phyloP scores from a whole-genome alignment of 305 asterid genomes.

The Solanum aculeatissimum region DNA sequence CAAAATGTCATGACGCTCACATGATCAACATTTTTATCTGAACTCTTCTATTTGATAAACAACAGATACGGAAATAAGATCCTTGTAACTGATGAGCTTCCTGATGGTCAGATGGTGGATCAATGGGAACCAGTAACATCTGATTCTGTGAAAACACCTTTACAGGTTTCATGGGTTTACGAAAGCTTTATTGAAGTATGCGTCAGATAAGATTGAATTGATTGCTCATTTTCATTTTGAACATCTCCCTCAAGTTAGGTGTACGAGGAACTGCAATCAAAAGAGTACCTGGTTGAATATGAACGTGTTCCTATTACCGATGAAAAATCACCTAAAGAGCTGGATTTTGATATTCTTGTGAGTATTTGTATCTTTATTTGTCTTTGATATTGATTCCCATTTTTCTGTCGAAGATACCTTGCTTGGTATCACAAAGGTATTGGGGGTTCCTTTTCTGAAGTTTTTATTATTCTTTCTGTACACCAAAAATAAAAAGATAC shows the following conservation, averaged over 20 bases:
- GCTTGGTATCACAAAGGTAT: not conserved
- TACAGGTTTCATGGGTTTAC: slow-evolving; percentile 44
- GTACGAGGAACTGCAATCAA: slow-evolving; percentile 66
- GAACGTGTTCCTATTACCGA: slow-evolving; percentile 97
- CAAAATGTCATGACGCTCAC: slow-evolving; percentile 7
- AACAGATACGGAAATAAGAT: slow-evolving; percentile 95
- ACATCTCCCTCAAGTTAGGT: slow-evolving; percentile 48
- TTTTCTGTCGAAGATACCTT: not conserved
- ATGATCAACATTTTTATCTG: slow-evolving; percentile 10
- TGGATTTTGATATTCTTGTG: slow-evolving; percentile 92
- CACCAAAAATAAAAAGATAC: not conserved
- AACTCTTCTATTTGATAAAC: slow-evolving; percentile 14
- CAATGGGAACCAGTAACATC: slow-evolving; percentile 94
- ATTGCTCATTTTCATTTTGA: slow-evolving; percentile 18
- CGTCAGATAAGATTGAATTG: not conserved
- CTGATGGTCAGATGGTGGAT: slow-evolving; percentile 99
- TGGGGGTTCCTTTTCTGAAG: not conserved
- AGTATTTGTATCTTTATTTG: slow-evolving; percentile 33
- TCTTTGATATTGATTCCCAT: not conserved
- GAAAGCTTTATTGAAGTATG: not conserved
- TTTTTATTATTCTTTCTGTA: not conserved
- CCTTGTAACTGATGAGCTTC: slow-evolving; percentile 98
- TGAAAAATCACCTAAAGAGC: slow-evolving; percentile 97
- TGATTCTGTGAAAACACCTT: slow-evolving; percentile 87
- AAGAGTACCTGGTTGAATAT: slow-evolving; percentile 80